Conservation (phyloP, 495 filamentous ascomycete genomes). For the Penicillium nucicola region DNA sequence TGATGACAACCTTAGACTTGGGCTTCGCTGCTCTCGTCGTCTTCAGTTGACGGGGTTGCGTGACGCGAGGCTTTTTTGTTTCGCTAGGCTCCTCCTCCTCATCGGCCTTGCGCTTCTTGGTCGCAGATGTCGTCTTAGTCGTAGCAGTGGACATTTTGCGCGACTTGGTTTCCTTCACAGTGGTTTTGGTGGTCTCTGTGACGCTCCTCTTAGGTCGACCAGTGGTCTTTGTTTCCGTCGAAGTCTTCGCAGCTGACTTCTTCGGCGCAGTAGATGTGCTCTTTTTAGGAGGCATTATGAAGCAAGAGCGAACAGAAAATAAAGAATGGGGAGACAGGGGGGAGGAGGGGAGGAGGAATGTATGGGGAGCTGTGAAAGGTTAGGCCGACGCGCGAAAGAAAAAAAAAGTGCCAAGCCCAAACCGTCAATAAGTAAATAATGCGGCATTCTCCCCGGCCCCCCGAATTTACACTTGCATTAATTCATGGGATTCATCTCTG, state of each 20-base stretch:
- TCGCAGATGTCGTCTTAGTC: constrained; percentile 12
- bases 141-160: constrained; percentile 8
- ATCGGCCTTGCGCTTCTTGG: constrained; percentile 43
- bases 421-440: constrained; percentile 21
- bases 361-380: constrained; percentile 1
- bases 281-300: constrained; percentile 38
- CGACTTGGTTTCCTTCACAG: constrained; percentile 11
- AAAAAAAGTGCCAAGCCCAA: constrained; percentile 9
- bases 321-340: background rate
- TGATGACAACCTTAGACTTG: constrained; percentile 38
- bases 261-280: constrained; percentile 5
- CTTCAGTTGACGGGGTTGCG: constrained; percentile 24
- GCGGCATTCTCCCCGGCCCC: constrained; percentile 21
- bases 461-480: background rate
- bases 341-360: constrained; percentile 10
- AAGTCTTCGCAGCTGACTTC: constrained; percentile 12
- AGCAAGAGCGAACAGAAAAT: constrained; percentile 2
- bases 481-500: too few species aligned
- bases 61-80: constrained; percentile 16
- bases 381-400: constrained; percentile 6
- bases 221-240: constrained; percentile 10
- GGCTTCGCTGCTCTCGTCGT: constrained; percentile 20
- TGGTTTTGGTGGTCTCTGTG: constrained; percentile 9
- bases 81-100: constrained; percentile 25
- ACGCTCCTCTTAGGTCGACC: constrained; percentile 10